These are phyloP conservation scores for Ogataea polymorpha DNA, from an alignment of 805 yeast species.

Conservation along the genomic window DNA sequence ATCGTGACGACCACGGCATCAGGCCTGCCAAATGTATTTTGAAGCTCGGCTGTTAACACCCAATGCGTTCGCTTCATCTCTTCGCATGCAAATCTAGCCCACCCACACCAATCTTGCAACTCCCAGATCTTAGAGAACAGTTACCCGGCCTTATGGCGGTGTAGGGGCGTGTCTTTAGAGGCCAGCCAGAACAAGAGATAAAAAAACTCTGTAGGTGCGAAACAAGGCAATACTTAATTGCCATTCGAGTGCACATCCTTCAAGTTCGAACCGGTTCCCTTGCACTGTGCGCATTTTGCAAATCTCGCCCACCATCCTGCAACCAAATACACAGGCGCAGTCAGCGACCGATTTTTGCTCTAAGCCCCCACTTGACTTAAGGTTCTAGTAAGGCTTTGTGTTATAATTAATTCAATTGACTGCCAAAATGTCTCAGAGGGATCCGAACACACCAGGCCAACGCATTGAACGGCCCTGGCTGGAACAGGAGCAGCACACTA, in stretches of 20 bases:
- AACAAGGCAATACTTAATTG: conserved; percentile 9
- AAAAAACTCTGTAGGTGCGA: conserved; percentile 7
- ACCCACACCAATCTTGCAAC: background rate
- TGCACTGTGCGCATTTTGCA: background rate
- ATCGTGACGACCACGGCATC: too few species aligned
- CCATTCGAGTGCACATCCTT: background rate
- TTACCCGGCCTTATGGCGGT: conserved; percentile 10
- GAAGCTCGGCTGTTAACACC: background rate
- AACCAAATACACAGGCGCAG: background rate
- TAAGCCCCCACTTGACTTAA: background rate
- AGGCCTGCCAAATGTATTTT: too few species aligned
- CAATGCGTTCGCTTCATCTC: background rate
- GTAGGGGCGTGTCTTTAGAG: conserved; percentile 3
- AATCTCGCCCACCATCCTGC: background rate
- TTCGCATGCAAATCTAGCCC: too few species aligned
- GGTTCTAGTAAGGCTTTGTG: background rate
- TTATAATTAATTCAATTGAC: conserved; percentile 1
- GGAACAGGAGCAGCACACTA: conserved; percentile 10
- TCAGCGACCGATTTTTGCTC: background rate
- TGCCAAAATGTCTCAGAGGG: conserved; percentile 5
- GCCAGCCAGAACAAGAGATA: conserved; percentile 9
- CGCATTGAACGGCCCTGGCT: conserved; percentile 2
- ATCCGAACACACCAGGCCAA: background rate
- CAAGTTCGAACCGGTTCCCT: background rate
- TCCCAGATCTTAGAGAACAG: background rate